Evolutionary conservation across 176 grass and related monocot species (phyloP).

Genomic region (Echinochloa phyllopogon): DNA sequence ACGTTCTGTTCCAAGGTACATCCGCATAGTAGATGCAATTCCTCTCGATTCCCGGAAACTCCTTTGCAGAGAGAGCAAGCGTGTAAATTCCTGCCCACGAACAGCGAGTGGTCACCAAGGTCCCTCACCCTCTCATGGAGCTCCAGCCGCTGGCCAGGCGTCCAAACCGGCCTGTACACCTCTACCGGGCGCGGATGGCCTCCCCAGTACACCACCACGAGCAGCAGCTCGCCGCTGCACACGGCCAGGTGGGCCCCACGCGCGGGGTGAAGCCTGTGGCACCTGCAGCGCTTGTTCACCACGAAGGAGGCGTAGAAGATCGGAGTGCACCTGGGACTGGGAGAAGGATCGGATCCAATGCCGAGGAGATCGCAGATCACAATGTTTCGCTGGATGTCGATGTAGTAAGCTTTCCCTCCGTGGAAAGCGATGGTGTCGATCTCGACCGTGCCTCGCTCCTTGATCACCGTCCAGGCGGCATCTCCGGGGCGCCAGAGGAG

Average conservation of each 20-base stretch:
- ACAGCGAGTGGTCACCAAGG: conserved; percentile 9
- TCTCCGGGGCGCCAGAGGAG: conserved; percentile 17
- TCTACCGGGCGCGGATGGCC: background rate
- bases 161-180: conserved; percentile 14
- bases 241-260: background rate
- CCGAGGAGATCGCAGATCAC: background rate
- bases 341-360: background rate
- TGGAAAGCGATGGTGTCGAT: conserved; percentile 4
- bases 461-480: background rate
- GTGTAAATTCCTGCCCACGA: background rate
- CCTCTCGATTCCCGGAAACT: conserved; percentile 1
- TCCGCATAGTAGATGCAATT: conserved; percentile 5
- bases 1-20: background rate
- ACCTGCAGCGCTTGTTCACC: background rate
- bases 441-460: background rate
- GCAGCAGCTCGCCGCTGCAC: background rate
- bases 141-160: background rate
- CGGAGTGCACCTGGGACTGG: background rate
- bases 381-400: background rate
- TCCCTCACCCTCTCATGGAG: background rate
- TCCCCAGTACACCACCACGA: background rate
- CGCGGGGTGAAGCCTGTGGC: background rate
- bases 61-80: background rate
- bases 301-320: background rate
- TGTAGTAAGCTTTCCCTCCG: background rate